Conservation (phyloP, 2,329 filamentous ascomycete genomes). For the Pseudocercospora fijiensis region DNA sequence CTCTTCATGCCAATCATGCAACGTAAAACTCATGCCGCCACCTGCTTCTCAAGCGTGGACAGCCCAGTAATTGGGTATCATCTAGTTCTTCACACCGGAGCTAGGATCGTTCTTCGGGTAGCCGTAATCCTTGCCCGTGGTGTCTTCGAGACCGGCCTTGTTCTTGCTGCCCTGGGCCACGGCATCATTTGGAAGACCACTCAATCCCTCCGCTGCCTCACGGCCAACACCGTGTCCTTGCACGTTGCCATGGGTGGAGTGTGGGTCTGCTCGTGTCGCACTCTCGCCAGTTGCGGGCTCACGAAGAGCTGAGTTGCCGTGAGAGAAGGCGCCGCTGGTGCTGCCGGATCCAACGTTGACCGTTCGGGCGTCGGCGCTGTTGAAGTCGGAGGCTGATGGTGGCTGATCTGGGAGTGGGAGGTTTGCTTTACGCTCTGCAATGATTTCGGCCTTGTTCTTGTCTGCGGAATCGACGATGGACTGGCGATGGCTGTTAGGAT, state of each 20-base stretch:
- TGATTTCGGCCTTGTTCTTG: slow-evolving; percentile 60
- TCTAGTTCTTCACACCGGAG: slow-evolving; percentile 10
- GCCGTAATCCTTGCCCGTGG: slow-evolving; percentile 45
- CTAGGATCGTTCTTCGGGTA: slow-evolving; percentile 46
- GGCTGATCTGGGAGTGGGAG: slow-evolving; percentile 78
- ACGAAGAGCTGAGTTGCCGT: slow-evolving; percentile 51
- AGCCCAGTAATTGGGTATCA: neutral
- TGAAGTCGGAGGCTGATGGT: slow-evolving; percentile 73
- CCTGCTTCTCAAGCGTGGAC: neutral
- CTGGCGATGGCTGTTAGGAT: slow-evolving; percentile 9
- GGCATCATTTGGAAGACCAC: slow-evolving; percentile 60
- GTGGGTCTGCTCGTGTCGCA: slow-evolving; percentile 51
- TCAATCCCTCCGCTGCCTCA: slow-evolving; percentile 59
- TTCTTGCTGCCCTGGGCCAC: slow-evolving; percentile 49
- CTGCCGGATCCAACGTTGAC: slow-evolving; percentile 69
- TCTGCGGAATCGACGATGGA: slow-evolving; percentile 34
- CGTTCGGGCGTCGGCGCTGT: slow-evolving; percentile 66
- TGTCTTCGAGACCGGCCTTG: slow-evolving; percentile 44
- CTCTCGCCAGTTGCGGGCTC: slow-evolving; percentile 55
- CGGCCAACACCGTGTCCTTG: slow-evolving; percentile 56
- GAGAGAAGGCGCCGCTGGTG: slow-evolving; percentile 38
- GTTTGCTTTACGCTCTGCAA: slow-evolving; percentile 67
- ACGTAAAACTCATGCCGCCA: slow-evolving; percentile 1
- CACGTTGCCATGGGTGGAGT: slow-evolving; percentile 54
- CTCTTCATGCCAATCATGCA: slow-evolving; percentile 14